Evolutionary conservation across 225 moss, liverwort and hornwort species (phyloP), one percentile per base, ranked within the genome.

Genomic region (Bryum argenteum): DNA sequence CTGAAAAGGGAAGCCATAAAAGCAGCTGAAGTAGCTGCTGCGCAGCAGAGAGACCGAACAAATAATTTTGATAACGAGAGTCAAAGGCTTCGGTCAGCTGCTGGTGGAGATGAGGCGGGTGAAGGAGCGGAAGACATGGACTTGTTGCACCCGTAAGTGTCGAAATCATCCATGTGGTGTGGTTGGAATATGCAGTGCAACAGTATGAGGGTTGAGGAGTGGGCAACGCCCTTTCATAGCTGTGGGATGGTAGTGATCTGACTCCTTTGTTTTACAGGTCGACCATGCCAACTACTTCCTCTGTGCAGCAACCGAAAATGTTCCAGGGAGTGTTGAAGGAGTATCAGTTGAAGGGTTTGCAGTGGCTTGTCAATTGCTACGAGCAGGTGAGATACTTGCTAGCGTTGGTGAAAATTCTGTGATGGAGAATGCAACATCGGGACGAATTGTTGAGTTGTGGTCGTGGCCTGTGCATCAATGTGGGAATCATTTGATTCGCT

Each of bases 301-400:
- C 94, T 19, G 97, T 97, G 67, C 94, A 89, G 85, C 97, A 97
- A 74, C 97, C 97, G 37, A 94, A 86, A 64, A 76, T 97, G 83
- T 97, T 97, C 33, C 87, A 89, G 55, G 97, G 97, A 54, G 71
- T 80, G 28, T 74, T 97, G 71, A 97, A 97, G 71, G 97, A 94
- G 74, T 97, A 97, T 81, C 97, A 97, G 68, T 75, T 97, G 39
- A 97, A 97, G 79, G 97, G 97, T 47, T 84, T 97, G 13, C 97
- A 94, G 81, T 97, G 97, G 97, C 91, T 97, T 48, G 97, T 97
- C 8, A 97, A 97, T 70, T 97, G 97, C 67, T 97, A 97, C 75
- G 97, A 97, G 82, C 97, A 97, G 94, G 94, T 94, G 3, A 44
- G 70, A 61, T 18, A 22, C 58, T 39, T 6, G 11, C 53, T 70